These are phyloP conservation scores for Cyberlindnera mrakii DNA, from an alignment of 805 yeast genomes.

Conservation along the genomic window DNA sequence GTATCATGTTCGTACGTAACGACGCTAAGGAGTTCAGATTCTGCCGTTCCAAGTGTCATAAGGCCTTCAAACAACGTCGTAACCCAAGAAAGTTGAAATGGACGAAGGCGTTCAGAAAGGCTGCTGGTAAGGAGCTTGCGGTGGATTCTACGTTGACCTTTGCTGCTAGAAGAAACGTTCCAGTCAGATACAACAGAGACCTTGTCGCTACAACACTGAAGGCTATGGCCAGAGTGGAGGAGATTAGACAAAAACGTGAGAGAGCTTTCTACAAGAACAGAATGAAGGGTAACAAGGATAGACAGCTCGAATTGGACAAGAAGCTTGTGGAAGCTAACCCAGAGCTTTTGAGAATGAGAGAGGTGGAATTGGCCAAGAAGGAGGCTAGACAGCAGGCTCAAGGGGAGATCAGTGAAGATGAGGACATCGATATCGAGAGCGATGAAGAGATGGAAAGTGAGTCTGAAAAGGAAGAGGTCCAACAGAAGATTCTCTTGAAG, in stretches of 20 bases:
- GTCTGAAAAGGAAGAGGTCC: constrained; percentile 46
- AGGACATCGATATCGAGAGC: constrained; percentile 57
- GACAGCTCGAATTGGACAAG: constrained; percentile 77
- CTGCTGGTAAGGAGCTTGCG: constrained; percentile 97
- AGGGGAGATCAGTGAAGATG: constrained; percentile 45
- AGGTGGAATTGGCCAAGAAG: constrained; percentile 77
- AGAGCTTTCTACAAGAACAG: constrained; percentile 98
- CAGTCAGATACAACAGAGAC: constrained; percentile 96
- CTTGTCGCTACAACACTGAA: constrained; percentile 87
- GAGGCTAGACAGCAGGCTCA: constrained; percentile 62
- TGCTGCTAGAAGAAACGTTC: constrained; percentile 96
- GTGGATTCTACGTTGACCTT: constrained; percentile 95
- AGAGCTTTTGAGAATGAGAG: constrained; percentile 86
- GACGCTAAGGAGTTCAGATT: constrained; percentile 97
- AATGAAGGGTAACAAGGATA: constrained; percentile 95
- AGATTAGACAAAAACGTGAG: constrained; percentile 93
- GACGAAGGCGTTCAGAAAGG: constrained; percentile 98
- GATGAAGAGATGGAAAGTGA: constrained; percentile 32
- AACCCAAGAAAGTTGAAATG: constrained; percentile 97
- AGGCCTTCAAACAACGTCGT: constrained; percentile 94
- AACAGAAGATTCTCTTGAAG: constrained; percentile 33
- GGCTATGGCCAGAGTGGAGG: constrained; percentile 95
- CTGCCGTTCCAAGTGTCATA: constrained; percentile 97
- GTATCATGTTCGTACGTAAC: constrained; percentile 95
- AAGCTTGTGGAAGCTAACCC: constrained; percentile 86